Conservation (phyloP, 2,329 filamentous ascomycete genomes). For the Fonsecaea monophora region DNA sequence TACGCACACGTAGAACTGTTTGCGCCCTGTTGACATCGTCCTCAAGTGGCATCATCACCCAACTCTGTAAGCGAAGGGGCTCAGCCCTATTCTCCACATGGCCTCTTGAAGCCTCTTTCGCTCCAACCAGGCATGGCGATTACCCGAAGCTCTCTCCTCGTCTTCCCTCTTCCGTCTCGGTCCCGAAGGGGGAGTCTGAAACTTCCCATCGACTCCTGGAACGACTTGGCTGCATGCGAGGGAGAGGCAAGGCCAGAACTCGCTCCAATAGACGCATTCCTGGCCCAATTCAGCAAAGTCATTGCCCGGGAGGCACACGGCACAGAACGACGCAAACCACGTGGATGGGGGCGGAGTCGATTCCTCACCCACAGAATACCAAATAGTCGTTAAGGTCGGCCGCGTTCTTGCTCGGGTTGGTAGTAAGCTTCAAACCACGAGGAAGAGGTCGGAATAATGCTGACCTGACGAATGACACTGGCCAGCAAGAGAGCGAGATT, state of each 20-base stretch:
- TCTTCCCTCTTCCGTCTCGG: background rate
- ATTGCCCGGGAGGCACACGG: background rate
- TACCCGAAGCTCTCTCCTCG: background rate
- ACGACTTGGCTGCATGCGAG: background rate
- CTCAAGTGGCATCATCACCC: background rate
- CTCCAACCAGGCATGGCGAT: background rate
- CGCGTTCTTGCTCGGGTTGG: background rate
- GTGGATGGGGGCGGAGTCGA: slow-evolving; percentile 7
- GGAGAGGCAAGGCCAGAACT: background rate
- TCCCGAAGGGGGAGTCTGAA: background rate
- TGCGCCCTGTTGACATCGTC: background rate
- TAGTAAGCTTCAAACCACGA: background rate
- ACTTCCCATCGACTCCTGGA: background rate
- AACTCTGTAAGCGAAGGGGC: slow-evolving; percentile 5
- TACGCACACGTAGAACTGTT: no score
- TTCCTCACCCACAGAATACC: background rate
- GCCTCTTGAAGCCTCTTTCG: background rate
- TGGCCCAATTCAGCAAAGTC: background rate
- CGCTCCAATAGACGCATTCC: background rate
- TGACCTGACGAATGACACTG: background rate
- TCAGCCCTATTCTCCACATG: slow-evolving; percentile 7
- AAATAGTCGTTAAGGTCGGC: background rate
- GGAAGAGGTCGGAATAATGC: background rate
- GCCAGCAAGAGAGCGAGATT: background rate
- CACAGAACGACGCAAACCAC: background rate